These are phyloP conservation scores for Backusella parvicylindrica DNA, from an alignment of 192 early-diverging fungal genomes.

Conservation along the genomic window DNA sequence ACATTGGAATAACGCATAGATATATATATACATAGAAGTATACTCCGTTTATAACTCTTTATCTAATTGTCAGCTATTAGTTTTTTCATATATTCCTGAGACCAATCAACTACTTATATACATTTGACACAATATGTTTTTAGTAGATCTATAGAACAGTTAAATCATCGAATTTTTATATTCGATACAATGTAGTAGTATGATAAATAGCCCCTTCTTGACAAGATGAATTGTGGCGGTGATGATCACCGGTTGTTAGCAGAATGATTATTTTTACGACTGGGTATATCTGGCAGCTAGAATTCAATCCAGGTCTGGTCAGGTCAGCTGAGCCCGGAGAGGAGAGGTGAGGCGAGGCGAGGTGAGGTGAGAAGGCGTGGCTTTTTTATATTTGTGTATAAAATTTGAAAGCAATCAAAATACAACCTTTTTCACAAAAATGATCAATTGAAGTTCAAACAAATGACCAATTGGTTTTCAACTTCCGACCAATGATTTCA, in stretches of 20 bases:
- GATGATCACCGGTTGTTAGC: not conserved
- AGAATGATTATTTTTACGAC: not conserved
- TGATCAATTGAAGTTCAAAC: too few relatives aligned
- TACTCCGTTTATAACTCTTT: not conserved
- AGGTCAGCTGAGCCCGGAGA: too few relatives aligned
- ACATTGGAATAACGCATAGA: not conserved
- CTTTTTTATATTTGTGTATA: not conserved
- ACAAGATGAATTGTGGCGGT: not conserved
- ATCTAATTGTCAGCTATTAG: not conserved
- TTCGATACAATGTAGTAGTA: not conserved
- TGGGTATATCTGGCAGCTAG: not conserved
- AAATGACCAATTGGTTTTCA: too few relatives aligned
- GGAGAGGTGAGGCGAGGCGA: too few relatives aligned
- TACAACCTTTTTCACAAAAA: too few relatives aligned
- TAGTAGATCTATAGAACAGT: not conserved
- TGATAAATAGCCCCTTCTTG: not conserved
- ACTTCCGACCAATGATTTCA: too few relatives aligned
- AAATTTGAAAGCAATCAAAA: too few relatives aligned
- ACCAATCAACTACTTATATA: not conserved
- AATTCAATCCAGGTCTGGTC: too few relatives aligned
- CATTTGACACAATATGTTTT: not conserved
- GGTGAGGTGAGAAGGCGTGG: not conserved
- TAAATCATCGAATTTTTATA: not conserved
- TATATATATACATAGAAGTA: not conserved
- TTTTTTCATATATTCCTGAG: not conserved